Conservation (phyloP, 768 basidiomycete genomes). For the Lentinula edodes region DNA sequence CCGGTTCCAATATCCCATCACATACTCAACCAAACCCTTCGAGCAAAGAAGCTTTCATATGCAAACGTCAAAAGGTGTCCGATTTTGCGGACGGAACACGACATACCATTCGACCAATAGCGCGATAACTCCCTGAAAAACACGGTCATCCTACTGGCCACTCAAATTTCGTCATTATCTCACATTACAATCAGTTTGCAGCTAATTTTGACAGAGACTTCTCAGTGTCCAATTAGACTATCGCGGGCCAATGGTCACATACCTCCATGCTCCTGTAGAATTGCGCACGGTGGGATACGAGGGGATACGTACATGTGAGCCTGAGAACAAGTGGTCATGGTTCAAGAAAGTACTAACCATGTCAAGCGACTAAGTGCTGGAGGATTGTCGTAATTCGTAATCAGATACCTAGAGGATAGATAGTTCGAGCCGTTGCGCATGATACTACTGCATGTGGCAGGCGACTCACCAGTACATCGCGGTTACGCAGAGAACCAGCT, state of each 20-base stretch:
- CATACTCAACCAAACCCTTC: constrained; percentile 45
- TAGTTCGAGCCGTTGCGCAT: background rate
- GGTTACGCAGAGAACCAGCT: constrained; percentile 37
- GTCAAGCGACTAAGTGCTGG: constrained; percentile 28
- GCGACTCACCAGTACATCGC: constrained; percentile 38
- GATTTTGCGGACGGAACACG: background rate
- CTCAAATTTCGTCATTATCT: constrained; percentile 6
- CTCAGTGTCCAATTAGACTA: background rate
- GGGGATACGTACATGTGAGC: background rate
- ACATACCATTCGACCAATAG: constrained; percentile 42
- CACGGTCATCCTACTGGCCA: background rate
- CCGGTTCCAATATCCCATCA: background rate
- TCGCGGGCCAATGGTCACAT: constrained; percentile 7
- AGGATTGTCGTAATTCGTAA: constrained; percentile 36
- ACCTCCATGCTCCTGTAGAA: constrained; percentile 37
- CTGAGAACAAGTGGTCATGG: background rate
- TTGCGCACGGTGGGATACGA: background rate
- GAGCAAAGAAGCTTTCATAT: constrained; percentile 42
- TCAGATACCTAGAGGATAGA: constrained; percentile 32
- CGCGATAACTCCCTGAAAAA: constrained; percentile 38
- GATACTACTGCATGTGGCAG: background rate
- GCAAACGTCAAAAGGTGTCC: background rate
- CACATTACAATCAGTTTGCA: constrained; percentile 49
- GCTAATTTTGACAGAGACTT: constrained; percentile 21
- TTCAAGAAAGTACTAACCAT: constrained; percentile 27